These are phyloP conservation scores for Suhomyces vadensis DNA, from an alignment of 805 yeast genomes.

Conservation along the genomic window DNA sequence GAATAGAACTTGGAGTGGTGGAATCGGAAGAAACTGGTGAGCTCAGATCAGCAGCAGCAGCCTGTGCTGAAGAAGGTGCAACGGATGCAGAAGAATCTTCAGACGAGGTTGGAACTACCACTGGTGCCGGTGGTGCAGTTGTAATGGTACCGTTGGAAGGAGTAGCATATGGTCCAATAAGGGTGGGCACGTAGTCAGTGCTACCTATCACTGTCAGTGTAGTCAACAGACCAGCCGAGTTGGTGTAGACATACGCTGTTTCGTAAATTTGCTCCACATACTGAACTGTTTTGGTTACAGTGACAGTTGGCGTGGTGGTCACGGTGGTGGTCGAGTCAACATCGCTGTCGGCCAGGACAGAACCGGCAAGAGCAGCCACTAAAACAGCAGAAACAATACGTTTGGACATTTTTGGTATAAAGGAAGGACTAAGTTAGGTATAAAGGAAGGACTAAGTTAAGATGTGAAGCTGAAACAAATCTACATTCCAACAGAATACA, in stretches of 20 bases:
- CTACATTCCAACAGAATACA: background rate
- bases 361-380: slow-evolving; percentile 12
- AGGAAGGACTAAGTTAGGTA: slow-evolving; percentile 4
- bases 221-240: slow-evolving; percentile 29
- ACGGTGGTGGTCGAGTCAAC: slow-evolving; percentile 25
- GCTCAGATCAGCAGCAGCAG: slow-evolving; percentile 8
- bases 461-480: background rate
- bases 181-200: slow-evolving; percentile 8
- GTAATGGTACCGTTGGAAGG: slow-evolving; percentile 10
- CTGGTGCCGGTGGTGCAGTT: slow-evolving; percentile 4
- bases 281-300: slow-evolving; percentile 31
- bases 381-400: background rate
- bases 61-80: slow-evolving; percentile 8
- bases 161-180: slow-evolving; percentile 5
- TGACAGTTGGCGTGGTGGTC: slow-evolving; percentile 29
- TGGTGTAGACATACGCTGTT: slow-evolving; percentile 33
- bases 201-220: slow-evolving; percentile 26
- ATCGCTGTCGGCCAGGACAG: slow-evolving; percentile 14
- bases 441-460: slow-evolving; percentile 4
- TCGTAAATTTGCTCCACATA: slow-evolving; percentile 26
- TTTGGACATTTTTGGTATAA: slow-evolving; percentile 1
- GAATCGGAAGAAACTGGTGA: slow-evolving; percentile 9
- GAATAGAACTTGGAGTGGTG: slow-evolving; percentile 6
- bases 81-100: slow-evolving; percentile 1
- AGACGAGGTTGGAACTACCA: background rate